Base-by-base conservation (phyloP, 148 eudicot species). In the Diospyros lotus region DNA sequence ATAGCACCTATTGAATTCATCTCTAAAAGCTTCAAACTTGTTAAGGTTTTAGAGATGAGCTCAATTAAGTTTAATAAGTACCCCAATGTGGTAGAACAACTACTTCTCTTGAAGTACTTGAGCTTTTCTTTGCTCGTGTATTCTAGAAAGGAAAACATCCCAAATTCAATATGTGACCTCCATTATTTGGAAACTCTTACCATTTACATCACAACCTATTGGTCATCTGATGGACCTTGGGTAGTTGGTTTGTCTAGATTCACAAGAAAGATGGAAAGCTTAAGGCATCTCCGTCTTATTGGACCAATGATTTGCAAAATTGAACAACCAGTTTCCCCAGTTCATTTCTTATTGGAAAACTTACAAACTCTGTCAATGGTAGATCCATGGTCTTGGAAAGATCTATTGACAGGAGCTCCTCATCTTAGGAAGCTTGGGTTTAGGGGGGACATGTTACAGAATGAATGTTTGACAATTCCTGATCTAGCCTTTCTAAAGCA, bases 341-440 rank as follows among this genome's bases (percentile, higher is more conserved):
- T 28, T 28, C 28, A 28, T 28, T 28, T 28, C 28, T 28, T 28
- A 28, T 28, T 28, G 28, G 28, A 28, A 28, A 28, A 28, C 28
- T 28, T 28, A 28, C 28, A 28, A 28, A 28, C 28, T 28, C 56
- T 53, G 1, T 53, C 56, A 53, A 8, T 7, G 56, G 56, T 11
- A 48, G 51, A 48, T 48, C 51, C 51, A 7, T 48, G 51, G 56
- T 53, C 12, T 6, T 53, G 12, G 2, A 11, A 71, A 9, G 63
- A 64, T 5, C 43, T 77, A 4, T 53, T 71, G 18, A 53, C 10
- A 2, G 43, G 75, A 39, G 18, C 38, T 62, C 50, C 62, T 4
- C 64, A 63, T 7, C 10, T 77, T 5, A 77, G 46, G 46, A 64
- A 72, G 46, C 58, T 77, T 44, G 75, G 80, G 5, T 53, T 77